A percentile compares a stretch with the other conserved stretches of the same genome.
Conservation (phyloP, 73 alveolate species). For the Paramecium sonneborni region DNA sequence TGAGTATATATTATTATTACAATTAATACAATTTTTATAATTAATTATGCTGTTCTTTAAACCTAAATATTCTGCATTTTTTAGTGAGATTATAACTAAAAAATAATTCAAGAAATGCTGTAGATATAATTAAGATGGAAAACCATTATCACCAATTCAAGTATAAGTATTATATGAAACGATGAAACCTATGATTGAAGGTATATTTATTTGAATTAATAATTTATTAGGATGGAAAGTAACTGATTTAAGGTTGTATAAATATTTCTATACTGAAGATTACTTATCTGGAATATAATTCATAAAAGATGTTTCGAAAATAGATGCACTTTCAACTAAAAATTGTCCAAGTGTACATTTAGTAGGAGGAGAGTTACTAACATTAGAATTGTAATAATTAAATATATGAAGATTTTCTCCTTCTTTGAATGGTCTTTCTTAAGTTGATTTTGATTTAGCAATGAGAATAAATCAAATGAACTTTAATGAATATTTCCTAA, state of each 20-base stretch:
- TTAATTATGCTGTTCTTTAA: neutral
- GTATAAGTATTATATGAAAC: neutral
- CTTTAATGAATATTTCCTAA: conserved; percentile 24
- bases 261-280: conserved; percentile 51
- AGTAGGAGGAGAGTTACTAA: conserved; percentile 20
- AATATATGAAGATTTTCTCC: conserved; percentile 18
- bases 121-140: conserved; percentile 48
- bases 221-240: neutral
- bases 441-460: conserved; percentile 52
- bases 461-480: conserved; percentile 52
- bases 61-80: conserved; percentile 25
- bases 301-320: conserved; percentile 34
- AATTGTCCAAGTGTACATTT: conserved; percentile 32
- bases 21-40: neutral
- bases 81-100: neutral
- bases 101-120: conserved; percentile 45
- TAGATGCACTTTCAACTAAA: conserved; percentile 14
- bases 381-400: conserved; percentile 25
- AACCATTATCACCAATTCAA: conserved; percentile 24
- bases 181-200: neutral
- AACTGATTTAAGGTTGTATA: neutral
- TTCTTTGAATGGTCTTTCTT: neutral
- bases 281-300: conserved; percentile 39
- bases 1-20: too few relatives aligned
- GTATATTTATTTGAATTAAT: neutral